Evolutionary conservation across 345 rosid genomes (phyloP), one percentile per base, ranked within the genome.

Genomic region (Citrus inodora): DNA sequence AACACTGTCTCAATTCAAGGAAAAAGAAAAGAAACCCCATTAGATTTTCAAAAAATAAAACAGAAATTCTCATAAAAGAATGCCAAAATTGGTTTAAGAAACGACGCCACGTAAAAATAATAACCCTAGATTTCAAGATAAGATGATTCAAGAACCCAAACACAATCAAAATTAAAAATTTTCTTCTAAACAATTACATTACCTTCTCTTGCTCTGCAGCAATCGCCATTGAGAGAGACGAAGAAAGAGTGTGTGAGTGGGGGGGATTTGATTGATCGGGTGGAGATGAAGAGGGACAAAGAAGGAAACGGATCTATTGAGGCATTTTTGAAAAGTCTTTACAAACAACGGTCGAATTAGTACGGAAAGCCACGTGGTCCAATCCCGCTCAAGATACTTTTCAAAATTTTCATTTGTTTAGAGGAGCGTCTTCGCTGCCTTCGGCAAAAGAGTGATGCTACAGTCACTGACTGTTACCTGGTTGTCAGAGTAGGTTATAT

Each of bases 171-270:
- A n/a, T 9, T 1, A 46, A 4, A 66, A 66, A 48, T 3, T 48
- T 6, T 40, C 14, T 33, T 66, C 24, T 9, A 19, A 46, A 19
- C 7, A 21, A 64, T 38, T 27, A 8, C n/a, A 5, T 71, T 68
- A 90, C 98, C 89, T 91, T 89, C 48, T 90, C 92, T 67, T 82
- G 92, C 27, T 92, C 95, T 53, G 92, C 78, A 82, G 90, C 89
- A 55, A 92, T 92, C 83, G 91, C 94, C 97, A 91, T 92, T 70
- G 71, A 76, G 55, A 75, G 76, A 74, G 35, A 82, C 71, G 76
- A 38, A 78, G 74, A 61, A 64, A 75, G 71, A 78, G 74, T 67
- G 70, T 51, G 46, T 64, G 66, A 30, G 70, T 70, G 59, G 14
- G 73, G 32, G 14, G 17, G 11, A 67, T n/a, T 68, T 59, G 21